These are phyloP conservation scores for Populus nigra DNA, from an alignment of 345 rosid genomes.

Conservation along the genomic window DNA sequence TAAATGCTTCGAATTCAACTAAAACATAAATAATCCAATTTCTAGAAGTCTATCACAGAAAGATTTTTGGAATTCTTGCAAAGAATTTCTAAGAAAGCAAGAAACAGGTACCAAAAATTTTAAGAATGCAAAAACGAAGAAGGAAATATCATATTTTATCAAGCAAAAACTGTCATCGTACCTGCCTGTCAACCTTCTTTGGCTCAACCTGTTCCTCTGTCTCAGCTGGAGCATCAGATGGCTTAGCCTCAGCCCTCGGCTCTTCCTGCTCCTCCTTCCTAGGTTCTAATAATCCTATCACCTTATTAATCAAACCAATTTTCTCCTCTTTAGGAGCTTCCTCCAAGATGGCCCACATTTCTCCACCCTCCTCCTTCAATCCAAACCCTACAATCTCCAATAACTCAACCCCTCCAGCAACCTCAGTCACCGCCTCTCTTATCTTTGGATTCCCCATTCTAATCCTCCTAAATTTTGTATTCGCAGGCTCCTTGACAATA, in stretches of 20 bases:
- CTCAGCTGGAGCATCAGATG: slow-evolving; percentile 31
- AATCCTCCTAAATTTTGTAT: slow-evolving; percentile 74
- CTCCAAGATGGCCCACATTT: slow-evolving; percentile 80
- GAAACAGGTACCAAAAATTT: neutral
- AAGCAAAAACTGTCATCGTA: slow-evolving; percentile 18
- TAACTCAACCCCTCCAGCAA: slow-evolving; percentile 71
- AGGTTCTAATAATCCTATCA: slow-evolving; percentile 48
- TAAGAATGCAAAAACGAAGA: neutral
- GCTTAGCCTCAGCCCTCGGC: slow-evolving; percentile 29
- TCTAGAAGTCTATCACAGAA: neutral
- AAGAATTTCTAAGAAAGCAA: neutral
- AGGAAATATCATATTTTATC: neutral
- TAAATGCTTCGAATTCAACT: neutral
- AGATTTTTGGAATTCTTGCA: neutral
- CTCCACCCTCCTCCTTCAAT: slow-evolving; percentile 67
- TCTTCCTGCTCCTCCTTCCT: slow-evolving; percentile 34
- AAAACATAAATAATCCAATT: neutral
- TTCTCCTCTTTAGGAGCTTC: slow-evolving; percentile 44
- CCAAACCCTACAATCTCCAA: slow-evolving; percentile 70
- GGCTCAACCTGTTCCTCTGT: slow-evolving; percentile 41
- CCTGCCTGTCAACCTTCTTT: slow-evolving; percentile 80
- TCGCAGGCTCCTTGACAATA: slow-evolving; percentile 74
- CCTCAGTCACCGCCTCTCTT: slow-evolving; percentile 71
- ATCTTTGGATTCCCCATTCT: slow-evolving; percentile 84
- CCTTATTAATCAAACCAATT: slow-evolving; percentile 42